These are phyloP conservation scores for Daldinia childiae DNA, from an alignment of 495 filamentous ascomycete species.

Conservation along the genomic window DNA sequence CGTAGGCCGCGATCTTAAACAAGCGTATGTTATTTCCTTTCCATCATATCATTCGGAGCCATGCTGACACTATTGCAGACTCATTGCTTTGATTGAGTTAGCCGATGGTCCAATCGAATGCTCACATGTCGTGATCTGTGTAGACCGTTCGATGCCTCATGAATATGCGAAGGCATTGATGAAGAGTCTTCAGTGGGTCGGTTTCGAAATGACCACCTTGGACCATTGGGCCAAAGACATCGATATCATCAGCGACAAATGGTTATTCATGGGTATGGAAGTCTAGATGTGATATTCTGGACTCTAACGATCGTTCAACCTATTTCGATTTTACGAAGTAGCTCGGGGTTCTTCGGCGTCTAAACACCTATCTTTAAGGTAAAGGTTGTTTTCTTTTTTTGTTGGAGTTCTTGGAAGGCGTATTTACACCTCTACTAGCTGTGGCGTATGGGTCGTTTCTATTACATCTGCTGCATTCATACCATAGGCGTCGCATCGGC, in stretches of 20 bases:
- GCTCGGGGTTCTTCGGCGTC: slow-evolving; percentile 13
- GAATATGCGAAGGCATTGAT: slow-evolving; percentile 70
- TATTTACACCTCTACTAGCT: slow-evolving; percentile 15
- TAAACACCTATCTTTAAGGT: slow-evolving; percentile 19
- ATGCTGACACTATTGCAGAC: slow-evolving; percentile 57
- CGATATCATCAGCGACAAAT: slow-evolving; percentile 72
- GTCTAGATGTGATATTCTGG: slow-evolving; percentile 57
- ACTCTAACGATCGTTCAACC: slow-evolving; percentile 10
- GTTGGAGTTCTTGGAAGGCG: slow-evolving; percentile 34
- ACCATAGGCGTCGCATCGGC: slow-evolving; percentile 8
- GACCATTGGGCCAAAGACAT: slow-evolving; percentile 70
- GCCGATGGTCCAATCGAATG: slow-evolving; percentile 77
- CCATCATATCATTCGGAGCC: not conserved
- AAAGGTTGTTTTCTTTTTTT: slow-evolving; percentile 25
- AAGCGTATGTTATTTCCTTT: slow-evolving; percentile 72
- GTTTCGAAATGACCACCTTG: slow-evolving; percentile 82
- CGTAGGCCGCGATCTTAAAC: slow-evolving; percentile 79
- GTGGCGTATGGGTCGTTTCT: slow-evolving; percentile 19
- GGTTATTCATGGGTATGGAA: slow-evolving; percentile 90
- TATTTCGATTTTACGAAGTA: slow-evolving; percentile 14
- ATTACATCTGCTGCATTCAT: slow-evolving; percentile 31
- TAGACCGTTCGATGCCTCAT: slow-evolving; percentile 71
- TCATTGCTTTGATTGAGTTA: slow-evolving; percentile 92
- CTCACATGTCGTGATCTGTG: slow-evolving; percentile 79
- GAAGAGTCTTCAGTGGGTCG: slow-evolving; percentile 89